Evolutionary conservation across 1,284 basidiomycete species (phyloP), one percentile per base, ranked within the genome.

Genomic region (Ganoderma resinaceum): DNA sequence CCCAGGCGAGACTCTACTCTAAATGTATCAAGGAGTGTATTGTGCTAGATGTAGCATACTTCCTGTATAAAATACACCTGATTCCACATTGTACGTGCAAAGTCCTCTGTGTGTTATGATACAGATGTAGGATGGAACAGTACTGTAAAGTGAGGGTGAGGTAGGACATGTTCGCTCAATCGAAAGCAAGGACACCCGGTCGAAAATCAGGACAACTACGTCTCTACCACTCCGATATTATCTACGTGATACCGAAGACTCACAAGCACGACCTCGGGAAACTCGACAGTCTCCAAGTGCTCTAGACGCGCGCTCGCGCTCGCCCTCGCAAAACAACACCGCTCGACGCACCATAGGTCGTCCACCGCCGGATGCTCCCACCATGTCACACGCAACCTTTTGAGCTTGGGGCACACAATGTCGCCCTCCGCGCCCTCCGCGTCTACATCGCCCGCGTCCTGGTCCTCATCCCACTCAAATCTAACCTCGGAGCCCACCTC

Each of bases 1-100:
- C 26, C 23, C 60, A 72, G 71, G 71, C 57, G 71, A 72, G 63
- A 72, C 71, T 18, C 65, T 72, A 1, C 68, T 72, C 52, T 72
- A 46, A 72, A 26, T 42, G n/a, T 40, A 38, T 16, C n/a, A 16
- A 40, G 35, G 23, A 60, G 11, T 26, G 37, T 38, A 60, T 60
- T 29, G 18, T 40, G 55, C 23, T 37, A 68, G 68, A 70, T 70
- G 66, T 70, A 70, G 59, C 61, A 72, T 68, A 70, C 38, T 40
- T 60, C 52, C 26, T 66, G 63, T 72, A 68, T 69, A 49, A 57
- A 66, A 38, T 40, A 26, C 42, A 37, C 43, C 35, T 33, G 38
- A 18, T 40, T 60, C 37, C 53, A 55, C 16, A 9, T 23, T 12
- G 33, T 37, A 33, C 18, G 31, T 37, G 35, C n/a, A 37, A 20